These are phyloP conservation scores for Theileria equi DNA, from an alignment of 169 alveolate species.

Conservation along the genomic window DNA sequence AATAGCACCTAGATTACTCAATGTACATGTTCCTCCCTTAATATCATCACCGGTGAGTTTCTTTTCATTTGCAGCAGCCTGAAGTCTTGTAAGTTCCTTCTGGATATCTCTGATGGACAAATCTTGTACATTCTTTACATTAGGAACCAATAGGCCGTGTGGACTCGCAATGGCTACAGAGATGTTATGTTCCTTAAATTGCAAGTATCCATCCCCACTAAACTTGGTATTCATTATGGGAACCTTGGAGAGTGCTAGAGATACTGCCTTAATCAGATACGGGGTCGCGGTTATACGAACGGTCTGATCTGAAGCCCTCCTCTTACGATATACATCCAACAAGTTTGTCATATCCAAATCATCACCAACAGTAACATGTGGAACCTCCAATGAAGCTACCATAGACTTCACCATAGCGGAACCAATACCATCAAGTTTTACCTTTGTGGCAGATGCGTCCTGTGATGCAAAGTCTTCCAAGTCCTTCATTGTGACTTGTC, in stretches of 20 bases:
- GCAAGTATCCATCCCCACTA: conserved; percentile 66
- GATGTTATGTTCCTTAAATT: conserved; percentile 85
- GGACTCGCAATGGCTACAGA: conserved; percentile 90
- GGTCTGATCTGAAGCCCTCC: conserved; percentile 48
- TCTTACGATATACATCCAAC: conserved; percentile 1
- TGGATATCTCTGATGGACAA: conserved; percentile 84
- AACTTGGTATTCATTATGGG: conserved; percentile 87
- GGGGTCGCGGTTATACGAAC: conserved; percentile 86
- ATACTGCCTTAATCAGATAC: conserved; percentile 85
- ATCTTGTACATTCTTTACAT: conserved; percentile 86
- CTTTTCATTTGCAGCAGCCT: conserved; percentile 77
- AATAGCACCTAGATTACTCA: conserved; percentile 91
- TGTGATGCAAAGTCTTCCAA: conserved; percentile 18
- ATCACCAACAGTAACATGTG: conserved; percentile 76
- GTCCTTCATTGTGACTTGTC: conserved; percentile 63
- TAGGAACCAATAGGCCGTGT: conserved; percentile 91
- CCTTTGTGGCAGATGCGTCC: conserved; percentile 3
- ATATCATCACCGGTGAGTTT: conserved; percentile 80
- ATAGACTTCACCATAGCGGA: conserved; percentile 78
- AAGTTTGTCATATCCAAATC: conserved; percentile 68
- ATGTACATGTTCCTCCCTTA: conserved; percentile 87
- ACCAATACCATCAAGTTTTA: conserved; percentile 50
- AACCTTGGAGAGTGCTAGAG: conserved; percentile 79
- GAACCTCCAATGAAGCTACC: conserved; percentile 80
- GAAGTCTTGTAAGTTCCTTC: conserved; percentile 78